Percentiles rank a stretch among this genome's conserved stretches.
phyloP scores from a whole-genome alignment of 2,329 filamentous ascomycete genomes.

The Nothomitra cinnamomea region DNA sequence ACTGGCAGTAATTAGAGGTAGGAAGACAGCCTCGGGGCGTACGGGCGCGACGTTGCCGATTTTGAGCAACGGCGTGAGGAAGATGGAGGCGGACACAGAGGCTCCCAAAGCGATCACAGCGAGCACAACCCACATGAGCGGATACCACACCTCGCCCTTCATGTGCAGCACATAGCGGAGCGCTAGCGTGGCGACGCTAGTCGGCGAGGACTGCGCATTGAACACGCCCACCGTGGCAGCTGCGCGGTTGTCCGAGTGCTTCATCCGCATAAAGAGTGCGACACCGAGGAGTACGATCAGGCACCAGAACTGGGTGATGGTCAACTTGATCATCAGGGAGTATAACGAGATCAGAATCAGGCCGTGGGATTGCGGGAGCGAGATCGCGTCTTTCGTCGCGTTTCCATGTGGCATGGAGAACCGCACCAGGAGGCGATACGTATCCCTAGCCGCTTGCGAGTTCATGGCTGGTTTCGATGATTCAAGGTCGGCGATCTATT shows the following conservation, averaged over 20 bases:
- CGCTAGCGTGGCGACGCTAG: neutral
- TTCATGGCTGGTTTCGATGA: neutral
- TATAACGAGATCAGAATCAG: neutral
- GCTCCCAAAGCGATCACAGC: slow-evolving; percentile 5
- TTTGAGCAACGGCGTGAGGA: neutral
- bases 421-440: neutral
- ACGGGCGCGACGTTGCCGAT: slow-evolving; percentile 12
- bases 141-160: neutral
- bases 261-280: neutral
- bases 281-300: neutral
- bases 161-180: neutral
- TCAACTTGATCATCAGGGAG: neutral
- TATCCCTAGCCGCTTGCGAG: neutral
- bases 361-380: neutral
- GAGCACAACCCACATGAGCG: slow-evolving; percentile 4
- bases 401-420: neutral
- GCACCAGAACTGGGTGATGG: neutral
- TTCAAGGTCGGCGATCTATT: neutral
- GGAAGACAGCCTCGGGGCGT: slow-evolving; percentile 10
- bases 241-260: neutral
- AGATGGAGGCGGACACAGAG: slow-evolving; percentile 6
- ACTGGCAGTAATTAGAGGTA: neutral
- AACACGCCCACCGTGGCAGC: neutral
- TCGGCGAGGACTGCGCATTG: neutral
- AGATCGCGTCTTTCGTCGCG: neutral